Evolutionary conservation across 768 basidiomycete species (phyloP).

Genomic region (Pholiota microspora): DNA sequence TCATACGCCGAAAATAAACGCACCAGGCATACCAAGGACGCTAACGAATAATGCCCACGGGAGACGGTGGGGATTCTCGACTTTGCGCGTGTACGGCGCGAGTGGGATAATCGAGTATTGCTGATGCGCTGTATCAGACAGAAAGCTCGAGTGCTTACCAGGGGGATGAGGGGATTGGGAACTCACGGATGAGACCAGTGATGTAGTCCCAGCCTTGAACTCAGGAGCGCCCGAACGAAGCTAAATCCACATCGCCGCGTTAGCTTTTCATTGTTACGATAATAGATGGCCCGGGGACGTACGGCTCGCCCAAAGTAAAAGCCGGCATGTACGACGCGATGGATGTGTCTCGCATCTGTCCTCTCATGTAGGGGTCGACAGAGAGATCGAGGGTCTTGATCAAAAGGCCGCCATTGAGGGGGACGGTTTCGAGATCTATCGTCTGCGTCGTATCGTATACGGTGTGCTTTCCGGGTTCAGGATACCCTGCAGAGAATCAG

Average conservation of each 20-base stretch:
- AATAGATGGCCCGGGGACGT: constrained; percentile 8
- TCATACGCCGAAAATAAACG: constrained; percentile 10
- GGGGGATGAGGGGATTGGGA: not conserved
- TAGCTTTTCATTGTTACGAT: constrained; percentile 17
- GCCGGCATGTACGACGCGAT: constrained; percentile 26
- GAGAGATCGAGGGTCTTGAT: constrained; percentile 48
- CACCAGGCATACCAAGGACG: constrained; percentile 53
- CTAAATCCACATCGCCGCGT: constrained; percentile 39
- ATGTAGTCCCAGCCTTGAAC: constrained; percentile 40
- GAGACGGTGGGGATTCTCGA: constrained; percentile 41
- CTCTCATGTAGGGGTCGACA: constrained; percentile 41
- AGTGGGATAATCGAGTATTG: constrained; percentile 35
- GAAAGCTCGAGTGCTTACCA: not conserved
- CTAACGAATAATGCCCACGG: constrained; percentile 51
- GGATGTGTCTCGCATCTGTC: constrained; percentile 33
- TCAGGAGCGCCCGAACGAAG: constrained; percentile 37
- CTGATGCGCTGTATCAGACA: constrained; percentile 30
- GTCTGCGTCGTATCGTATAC: constrained; percentile 40
- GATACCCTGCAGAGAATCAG: constrained; percentile 27
- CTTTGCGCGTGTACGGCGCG: constrained; percentile 18
- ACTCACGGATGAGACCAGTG: constrained; percentile 28
- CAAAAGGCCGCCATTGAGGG: constrained; percentile 45
- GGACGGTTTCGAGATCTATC: constrained; percentile 48
- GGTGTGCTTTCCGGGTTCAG: constrained; percentile 45
- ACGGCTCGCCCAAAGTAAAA: constrained; percentile 36